Evolutionary conservation across 1,284 basidiomycete species (phyloP), one percentile per base, ranked within the genome.

Genomic region (Melanopsichium pennsylvanicum): DNA sequence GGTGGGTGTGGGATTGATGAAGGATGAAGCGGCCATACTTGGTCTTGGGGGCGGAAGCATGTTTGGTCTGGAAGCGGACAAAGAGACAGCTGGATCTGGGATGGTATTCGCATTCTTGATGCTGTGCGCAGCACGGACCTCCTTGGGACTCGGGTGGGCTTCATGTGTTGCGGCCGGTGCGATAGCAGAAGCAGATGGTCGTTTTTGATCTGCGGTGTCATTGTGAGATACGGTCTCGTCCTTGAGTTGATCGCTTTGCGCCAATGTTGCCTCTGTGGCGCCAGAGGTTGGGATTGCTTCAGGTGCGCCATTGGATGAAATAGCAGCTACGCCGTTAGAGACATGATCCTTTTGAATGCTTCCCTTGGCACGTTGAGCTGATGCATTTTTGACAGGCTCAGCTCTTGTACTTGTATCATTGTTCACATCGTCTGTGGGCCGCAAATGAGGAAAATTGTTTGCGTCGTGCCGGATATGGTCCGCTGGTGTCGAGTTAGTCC

Each of bases 1-100:
- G 15, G 66, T 69, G 4, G 64, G 64, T 1, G 54, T 68, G 0
- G 64, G 54, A 15, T 68, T 68, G 54, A 68, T 68, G 38, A 62
- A 61, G 0, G 64, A 68, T 2, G 64, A 68, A 6, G 64, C 58
- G n/a, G 64, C 64, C 48, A 48, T 68, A 32, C 58, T 62, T 2
- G 54, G 58, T 26, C 58, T 41, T 1, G 64, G 64, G 13, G 64
- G 64, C 6, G 64, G 64, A 4, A 68, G 54, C 54, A 62, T 58
- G 36, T 48, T 68, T 16, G 64, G 64, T 19, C 64, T 39, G 7
- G 64, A 50, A 9, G 58, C 42, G 7, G 57, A 61, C 5, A 68
- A 48, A 5, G 64, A 68, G 12, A 68, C 49, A 3, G 64, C 64
- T 27, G 64, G 64, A 38, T 68, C 64, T 18, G 58, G 64, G 36